Evolutionary conservation across 2,329 filamentous ascomycete species (phyloP), one percentile per base, ranked within the genome.

Genomic region (Colletotrichum theobromicola): DNA sequence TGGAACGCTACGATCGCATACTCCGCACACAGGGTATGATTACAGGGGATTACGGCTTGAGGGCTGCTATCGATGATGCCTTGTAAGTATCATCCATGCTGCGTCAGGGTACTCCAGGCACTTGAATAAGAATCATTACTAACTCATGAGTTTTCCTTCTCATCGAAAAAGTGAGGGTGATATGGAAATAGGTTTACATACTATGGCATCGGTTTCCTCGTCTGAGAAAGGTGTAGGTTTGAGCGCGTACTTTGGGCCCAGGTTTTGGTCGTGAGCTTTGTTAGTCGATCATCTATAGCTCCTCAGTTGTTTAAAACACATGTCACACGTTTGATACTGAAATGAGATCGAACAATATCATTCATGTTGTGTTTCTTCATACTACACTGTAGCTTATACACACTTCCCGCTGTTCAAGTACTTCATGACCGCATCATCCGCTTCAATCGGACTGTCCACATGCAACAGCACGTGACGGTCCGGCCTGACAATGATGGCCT

Each of bases 211-310:
- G n/a, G 26, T 67, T 24, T 61, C 55, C 13, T 71, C 37, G 15
- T 71, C 72, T 24, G 5, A 15, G 12, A 71, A 71, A 42, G 53
- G 61, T 24, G 37, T 66, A 18, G 61, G 55, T 2, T 30, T 74
- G 12, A 74, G 30, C 30, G 18, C 67, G 16, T 71, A 74, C 18
- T 66, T 74, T 24, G 67, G 71, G 21, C 71, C 71, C 24, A 67
- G 26, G 42, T 34, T 72, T 55, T 74, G 72, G 67, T 21, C 24
- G n/a, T 62, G 37, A 74, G 26, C 28, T 42, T 35, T 16, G 7
- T 57, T 28, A 4, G 13, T 28, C 0, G n/a, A 6, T 21, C n/a
- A 21, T 50, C 2, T 18, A 0, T 57, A 16, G 24, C 16, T 0
- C 13, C 16, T 26, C 24, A 13, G 0, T 57, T 1, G 26, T 5